phyloP scores from a whole-genome alignment of 805 yeast genomes.

The Torulaspora maleeae region DNA sequence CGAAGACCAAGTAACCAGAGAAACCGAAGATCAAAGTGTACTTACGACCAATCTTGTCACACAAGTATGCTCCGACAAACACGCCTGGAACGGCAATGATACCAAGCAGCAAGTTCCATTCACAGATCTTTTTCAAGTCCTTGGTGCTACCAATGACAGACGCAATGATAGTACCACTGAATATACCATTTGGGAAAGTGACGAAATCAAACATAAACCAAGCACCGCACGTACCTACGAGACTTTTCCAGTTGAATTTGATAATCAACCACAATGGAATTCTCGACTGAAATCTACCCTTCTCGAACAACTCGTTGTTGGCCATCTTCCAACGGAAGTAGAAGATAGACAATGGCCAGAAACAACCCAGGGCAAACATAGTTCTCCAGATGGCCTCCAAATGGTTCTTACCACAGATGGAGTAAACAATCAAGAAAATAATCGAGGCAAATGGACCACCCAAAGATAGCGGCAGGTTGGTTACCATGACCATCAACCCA shows the following conservation, averaged over 20 bases:
- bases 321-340: conserved; percentile 68
- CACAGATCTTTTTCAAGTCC: conserved; percentile 55
- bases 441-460: conserved; percentile 77
- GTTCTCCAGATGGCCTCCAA: conserved; percentile 61
- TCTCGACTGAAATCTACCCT: conserved; percentile 53
- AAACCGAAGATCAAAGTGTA: conserved; percentile 69
- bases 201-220: conserved; percentile 83
- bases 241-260: conserved; percentile 62
- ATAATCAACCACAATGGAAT: conserved; percentile 58
- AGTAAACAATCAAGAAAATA: conserved; percentile 62
- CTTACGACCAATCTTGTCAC: conserved; percentile 65
- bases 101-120: conserved; percentile 67
- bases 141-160: conserved; percentile 41
- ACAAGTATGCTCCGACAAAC: conserved; percentile 59
- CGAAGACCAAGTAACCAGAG: conserved; percentile 64
- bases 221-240: conserved; percentile 65
- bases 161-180: conserved; percentile 56
- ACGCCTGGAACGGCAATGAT: conserved; percentile 70
- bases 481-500: conserved; percentile 57
- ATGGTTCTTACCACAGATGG: conserved; percentile 48
- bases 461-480: conserved; percentile 66
- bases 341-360: conserved; percentile 69
- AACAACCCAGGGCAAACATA: conserved; percentile 57
- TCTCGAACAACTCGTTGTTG: conserved; percentile 58
- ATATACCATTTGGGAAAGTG: conserved; percentile 73